Evolutionary conservation across 169 alveolate genomes (phyloP), one percentile per base, ranked within the genome.

Genomic region (Plasmodium berghei): DNA sequence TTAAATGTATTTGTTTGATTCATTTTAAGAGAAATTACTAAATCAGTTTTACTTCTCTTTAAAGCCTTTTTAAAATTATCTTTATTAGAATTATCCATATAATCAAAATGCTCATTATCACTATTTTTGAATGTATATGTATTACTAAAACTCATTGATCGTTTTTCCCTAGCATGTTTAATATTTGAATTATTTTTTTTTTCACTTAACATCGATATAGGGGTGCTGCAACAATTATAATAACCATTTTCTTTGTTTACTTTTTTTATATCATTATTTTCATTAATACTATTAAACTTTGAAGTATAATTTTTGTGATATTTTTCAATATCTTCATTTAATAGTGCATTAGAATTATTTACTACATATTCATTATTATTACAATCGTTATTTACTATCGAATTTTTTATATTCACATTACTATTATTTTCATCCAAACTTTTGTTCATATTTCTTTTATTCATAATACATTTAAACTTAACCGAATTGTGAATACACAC

Each of bases 401-500:
- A 10, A 40, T 14, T 66, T 22, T 59, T 3, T 16, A n/a, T 42
- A 34, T 28, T 6, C 42, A 34, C 59, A 16, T 52, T 52, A 16
- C 6, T 52, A 52, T 52, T 52, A 52, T 52, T 52, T 52, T 16
- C 59, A 52, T 52, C 59, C 59, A 52, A 12, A 14, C 6, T 72
- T 18, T 12, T 48, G 2, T 67, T 28, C 54, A 42, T 24, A 9
- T 52, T 67, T 6, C 52, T 49, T 16, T 58, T 62, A 48, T 77
- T 58, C 77, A 77, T 77, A 16, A 77, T 77, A 40, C 34, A 63
- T 58, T 45, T 63, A 9, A 63, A 40, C 24, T 77, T 64, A 20
- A 77, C 28, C 1, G 74, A 63, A 52, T 77, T 77, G 18, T 77
- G 89, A 9, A 77, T 49, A 26, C 89, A 77, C 42, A 77, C 58